Percentiles rank a stretch among this genome's conserved stretches.
These are phyloP conservation scores for Lophiostoma macrostomum DNA, from an alignment of 495 filamentous ascomycete species.

Conservation along the genomic window DNA sequence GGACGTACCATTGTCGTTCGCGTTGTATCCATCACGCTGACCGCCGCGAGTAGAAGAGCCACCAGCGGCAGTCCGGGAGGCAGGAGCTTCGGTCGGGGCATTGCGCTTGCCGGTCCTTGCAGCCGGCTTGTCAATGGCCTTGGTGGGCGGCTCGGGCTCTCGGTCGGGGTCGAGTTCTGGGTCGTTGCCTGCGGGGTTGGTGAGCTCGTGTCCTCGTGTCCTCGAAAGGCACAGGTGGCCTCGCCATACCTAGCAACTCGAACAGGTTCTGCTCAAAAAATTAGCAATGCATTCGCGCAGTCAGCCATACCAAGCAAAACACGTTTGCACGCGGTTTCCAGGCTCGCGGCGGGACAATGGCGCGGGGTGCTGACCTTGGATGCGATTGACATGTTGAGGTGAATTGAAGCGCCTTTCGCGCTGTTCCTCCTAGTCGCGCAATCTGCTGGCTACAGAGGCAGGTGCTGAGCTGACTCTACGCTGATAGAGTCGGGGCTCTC, in stretches of 20 bases:
- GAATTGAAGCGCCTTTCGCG: conserved; percentile 40
- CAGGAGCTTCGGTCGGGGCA: conserved; percentile 67
- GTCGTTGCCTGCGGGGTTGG: conserved; percentile 66
- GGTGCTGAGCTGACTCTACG: conserved; percentile 29
- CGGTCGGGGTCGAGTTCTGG: conserved; percentile 79
- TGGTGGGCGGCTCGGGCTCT: conserved; percentile 71
- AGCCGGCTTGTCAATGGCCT: conserved; percentile 80
- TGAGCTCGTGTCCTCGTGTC: background rate
- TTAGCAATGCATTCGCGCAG: too few species aligned
- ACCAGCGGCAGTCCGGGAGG: conserved; percentile 17
- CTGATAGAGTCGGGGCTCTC: conserved; percentile 30
- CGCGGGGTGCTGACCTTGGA: conserved; percentile 40
- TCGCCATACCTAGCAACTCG: conserved; percentile 43
- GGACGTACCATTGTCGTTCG: conserved; percentile 32
- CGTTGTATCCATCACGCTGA: conserved; percentile 47
- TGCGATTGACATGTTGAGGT: conserved; percentile 40
- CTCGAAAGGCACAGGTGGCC: background rate
- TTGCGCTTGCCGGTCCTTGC: conserved; percentile 85
- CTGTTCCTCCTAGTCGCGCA: conserved; percentile 35
- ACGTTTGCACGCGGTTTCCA: too few species aligned
- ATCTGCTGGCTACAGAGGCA: conserved; percentile 13
- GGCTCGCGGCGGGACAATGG: background rate
- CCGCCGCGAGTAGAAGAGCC: conserved; percentile 51
- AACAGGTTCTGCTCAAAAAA: conserved; percentile 41
- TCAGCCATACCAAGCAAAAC: too few species aligned